Base-by-base conservation (phyloP, 2,329 filamentous ascomycete genomes). In the Colletotrichum plurivorum region DNA sequence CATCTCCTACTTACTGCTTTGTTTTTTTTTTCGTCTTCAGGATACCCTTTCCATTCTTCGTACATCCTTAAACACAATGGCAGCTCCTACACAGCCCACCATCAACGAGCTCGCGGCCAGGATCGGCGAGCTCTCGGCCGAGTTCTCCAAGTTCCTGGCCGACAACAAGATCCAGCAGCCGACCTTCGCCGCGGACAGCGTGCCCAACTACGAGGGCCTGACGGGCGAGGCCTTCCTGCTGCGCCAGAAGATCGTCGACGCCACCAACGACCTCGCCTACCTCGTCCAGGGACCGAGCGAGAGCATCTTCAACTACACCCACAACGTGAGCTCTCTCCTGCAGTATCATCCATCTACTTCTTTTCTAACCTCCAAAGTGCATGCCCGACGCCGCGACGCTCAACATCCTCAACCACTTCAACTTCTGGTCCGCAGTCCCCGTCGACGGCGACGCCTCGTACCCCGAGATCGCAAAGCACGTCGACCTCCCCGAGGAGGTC, bases 351-450 rank as follows among this genome's bases (percentile, higher is more conserved):
- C 6, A 6, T 9, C 1, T 5, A 7, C 16, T 6, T 15, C 5
- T 10, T 25, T 12, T 13, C 16, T 27, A 20, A 39, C 41, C 54
- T 22, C 20, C 20, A 22, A 25, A 84, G 83, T 78, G 75, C 41
- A 79, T 84, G 55, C 84, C 84, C 2, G 83, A 86, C 69, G 78
- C 80, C 4, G 78, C 82, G 7, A 73, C 76, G 12, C 78, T 87
- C 45, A 84, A 85, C 71, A 76, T 85, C 15, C 76, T 87, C 16
- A 87, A 87, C 73, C 78, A 84, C 70, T 87, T 87, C 73, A 77
- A 87, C 72, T 86, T 88, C 72, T 87, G 84, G 83, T 77, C 79
- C 12, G 81, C 83, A 5, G 84, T 88, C 6, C 85, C 86, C 3
- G 60, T 87, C 1, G 77, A 82, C 25, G 84, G 83, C 16, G 77